Conservation (phyloP, 2,329 filamentous ascomycete species). For the Talaromyces sp. region DNA sequence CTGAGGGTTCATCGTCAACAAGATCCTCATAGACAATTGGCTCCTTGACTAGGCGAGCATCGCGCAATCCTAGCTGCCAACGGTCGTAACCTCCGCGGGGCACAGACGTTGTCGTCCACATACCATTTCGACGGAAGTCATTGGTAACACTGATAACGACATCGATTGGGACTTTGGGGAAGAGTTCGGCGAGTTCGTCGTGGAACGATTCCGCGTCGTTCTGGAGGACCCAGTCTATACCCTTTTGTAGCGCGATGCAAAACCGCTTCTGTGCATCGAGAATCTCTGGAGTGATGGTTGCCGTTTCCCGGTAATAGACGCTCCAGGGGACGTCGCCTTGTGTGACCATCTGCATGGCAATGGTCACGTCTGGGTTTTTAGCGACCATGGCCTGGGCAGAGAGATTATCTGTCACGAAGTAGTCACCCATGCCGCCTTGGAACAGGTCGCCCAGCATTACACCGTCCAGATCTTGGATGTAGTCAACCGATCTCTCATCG, state of each 20-base stretch:
- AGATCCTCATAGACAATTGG: background rate
- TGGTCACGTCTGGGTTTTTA: background rate
- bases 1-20: background rate
- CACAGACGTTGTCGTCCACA: slow-evolving; percentile 4
- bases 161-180: background rate
- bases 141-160: background rate
- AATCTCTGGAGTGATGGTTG: background rate
- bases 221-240: slow-evolving; percentile 1
- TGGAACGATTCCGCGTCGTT: background rate
- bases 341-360: slow-evolving; percentile 6
- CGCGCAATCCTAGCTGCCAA: background rate
- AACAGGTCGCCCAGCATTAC: slow-evolving; percentile 4
- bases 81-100: background rate
- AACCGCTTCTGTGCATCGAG: slow-evolving; percentile 1
- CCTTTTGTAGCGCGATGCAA: background rate
- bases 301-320: slow-evolving; percentile 3
- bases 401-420: slow-evolving; percentile 1
- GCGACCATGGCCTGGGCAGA: background rate
- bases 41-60: background rate
- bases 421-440: slow-evolving; percentile 6
- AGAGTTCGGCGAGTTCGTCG: background rate
- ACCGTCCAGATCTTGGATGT: slow-evolving; percentile 5
- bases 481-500: background rate
- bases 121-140: background rate
- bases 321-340: slow-evolving; percentile 2